Percentiles rank a stretch among this genome's conserved stretches.
phyloP scores from a whole-genome alignment of 106 monocot species.

The Alisma plantagoaquatica region DNA sequence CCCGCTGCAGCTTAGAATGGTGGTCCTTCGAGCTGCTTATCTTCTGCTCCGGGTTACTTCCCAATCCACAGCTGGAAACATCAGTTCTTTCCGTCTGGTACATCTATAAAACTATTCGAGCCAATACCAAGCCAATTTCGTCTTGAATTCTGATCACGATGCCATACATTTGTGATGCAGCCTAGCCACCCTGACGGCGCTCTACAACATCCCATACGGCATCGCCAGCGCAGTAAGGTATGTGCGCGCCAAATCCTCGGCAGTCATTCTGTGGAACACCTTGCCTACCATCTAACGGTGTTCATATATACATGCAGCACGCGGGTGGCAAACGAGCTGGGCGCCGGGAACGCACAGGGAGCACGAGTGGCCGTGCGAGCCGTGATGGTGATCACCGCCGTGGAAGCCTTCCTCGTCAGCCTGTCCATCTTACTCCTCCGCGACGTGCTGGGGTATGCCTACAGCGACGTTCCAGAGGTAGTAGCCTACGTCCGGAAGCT shows the following conservation, averaged over 20 bases:
- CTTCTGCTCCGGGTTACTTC: slow-evolving; percentile 33
- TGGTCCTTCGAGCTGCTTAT: slow-evolving; percentile 53
- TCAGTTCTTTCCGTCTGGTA: slow-evolving; percentile 53
- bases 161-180: slow-evolving; percentile 10
- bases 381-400: slow-evolving; percentile 15
- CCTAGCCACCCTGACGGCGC: slow-evolving; percentile 12
- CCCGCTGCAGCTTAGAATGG: slow-evolving; percentile 36
- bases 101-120: not conserved
- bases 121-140: not conserved
- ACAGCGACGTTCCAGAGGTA: slow-evolving; percentile 30
- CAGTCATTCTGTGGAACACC: no score
- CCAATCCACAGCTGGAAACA: slow-evolving; percentile 43
- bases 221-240: slow-evolving; percentile 25
- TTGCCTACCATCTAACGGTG: no score
- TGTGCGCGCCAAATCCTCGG: no score
- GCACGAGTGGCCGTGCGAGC: slow-evolving; percentile 24
- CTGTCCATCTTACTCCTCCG: slow-evolving; percentile 14
- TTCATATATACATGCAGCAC: no score
- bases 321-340: slow-evolving; percentile 36
- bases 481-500: slow-evolving; percentile 19
- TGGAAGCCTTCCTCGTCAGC: slow-evolving; percentile 16
- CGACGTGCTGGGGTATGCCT: slow-evolving; percentile 29
- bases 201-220: slow-evolving; percentile 20
- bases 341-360: slow-evolving; percentile 37
- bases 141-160: not conserved